Evolutionary conservation across 192 early-diverging fungal species (phyloP).

Genomic region (Gaertneriomyces sp.): DNA sequence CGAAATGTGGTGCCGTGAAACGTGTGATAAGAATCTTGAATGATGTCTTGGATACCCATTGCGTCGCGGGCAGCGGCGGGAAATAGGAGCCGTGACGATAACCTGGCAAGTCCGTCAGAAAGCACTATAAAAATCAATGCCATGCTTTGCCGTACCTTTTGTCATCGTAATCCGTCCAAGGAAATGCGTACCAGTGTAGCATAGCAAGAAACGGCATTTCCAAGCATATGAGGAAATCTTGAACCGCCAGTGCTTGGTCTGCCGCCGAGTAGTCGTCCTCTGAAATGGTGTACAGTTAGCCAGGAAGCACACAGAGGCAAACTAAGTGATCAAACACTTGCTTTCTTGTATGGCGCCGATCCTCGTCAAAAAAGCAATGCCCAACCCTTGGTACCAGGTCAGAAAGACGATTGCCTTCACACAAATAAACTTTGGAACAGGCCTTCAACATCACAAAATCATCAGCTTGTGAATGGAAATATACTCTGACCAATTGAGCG

Average conservation of each 20-base stretch:
- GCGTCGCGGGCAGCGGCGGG: conserved; percentile 76
- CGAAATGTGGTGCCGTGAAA: conserved; percentile 71
- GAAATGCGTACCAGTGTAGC: conserved; percentile 69
- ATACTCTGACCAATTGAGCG: neutral
- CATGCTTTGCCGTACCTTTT: conserved; percentile 24
- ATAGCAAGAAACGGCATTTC: conserved; percentile 83
- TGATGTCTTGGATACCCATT: conserved; percentile 76
- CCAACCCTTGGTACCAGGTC: conserved; percentile 88
- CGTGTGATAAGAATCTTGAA: conserved; percentile 75
- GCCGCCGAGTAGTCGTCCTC: conserved; percentile 51
- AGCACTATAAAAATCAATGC: too few species aligned
- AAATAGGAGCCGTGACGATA: conserved; percentile 70
- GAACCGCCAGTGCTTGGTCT: conserved; percentile 74
- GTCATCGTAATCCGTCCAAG: conserved; percentile 81
- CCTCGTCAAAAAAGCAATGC: conserved; percentile 75
- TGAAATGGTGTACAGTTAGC: conserved; percentile 13
- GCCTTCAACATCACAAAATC: conserved; percentile 43
- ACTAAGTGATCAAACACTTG: conserved; percentile 38
- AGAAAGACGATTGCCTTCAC: conserved; percentile 93
- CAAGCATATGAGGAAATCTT: conserved; percentile 88
- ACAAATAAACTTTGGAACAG: conserved; percentile 90
- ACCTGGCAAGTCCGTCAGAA: neutral
- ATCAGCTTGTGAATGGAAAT: neutral
- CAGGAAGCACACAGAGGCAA: neutral
- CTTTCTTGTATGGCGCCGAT: conserved; percentile 70